A percentile compares a stretch with the other conserved stretches of the same genome.
Evolutionary conservation across 345 rosid genomes (phyloP).

Genomic region (Schrenkiella parvula): DNA sequence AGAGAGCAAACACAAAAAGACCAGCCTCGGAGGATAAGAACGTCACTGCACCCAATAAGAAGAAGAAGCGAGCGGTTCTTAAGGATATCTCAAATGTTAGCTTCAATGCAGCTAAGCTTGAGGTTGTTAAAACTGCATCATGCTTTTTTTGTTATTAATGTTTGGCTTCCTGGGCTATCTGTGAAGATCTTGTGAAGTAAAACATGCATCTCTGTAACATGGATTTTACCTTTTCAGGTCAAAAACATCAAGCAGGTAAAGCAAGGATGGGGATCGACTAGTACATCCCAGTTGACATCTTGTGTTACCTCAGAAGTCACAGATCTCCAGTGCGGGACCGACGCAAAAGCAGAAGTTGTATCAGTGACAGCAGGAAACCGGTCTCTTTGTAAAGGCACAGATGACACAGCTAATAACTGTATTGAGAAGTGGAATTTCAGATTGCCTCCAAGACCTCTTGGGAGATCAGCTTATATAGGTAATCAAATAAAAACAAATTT

Average conservation of each 20-base stretch:
- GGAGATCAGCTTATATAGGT: constrained; percentile 31
- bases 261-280: constrained; percentile 29
- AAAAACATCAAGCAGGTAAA: constrained; percentile 48
- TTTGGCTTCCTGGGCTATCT: not conserved
- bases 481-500: not conserved
- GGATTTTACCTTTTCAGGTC: constrained; percentile 37
- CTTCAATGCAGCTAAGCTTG: constrained; percentile 43
- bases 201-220: constrained; percentile 12
- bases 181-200: constrained; percentile 6
- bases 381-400: constrained; percentile 2
- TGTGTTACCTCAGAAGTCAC: constrained; percentile 29
- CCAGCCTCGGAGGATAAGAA: constrained; percentile 51
- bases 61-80: constrained; percentile 59
- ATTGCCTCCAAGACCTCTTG: constrained; percentile 33
- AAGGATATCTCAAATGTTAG: constrained; percentile 71
- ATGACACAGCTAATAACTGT: constrained; percentile 18
- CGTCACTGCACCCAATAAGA: constrained; percentile 33
- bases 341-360: constrained; percentile 10
- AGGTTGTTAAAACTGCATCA: constrained; percentile 36
- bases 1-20: constrained; percentile 48
- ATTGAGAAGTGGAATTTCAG: constrained; percentile 3
- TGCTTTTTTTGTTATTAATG: not conserved
- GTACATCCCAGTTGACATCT: constrained; percentile 41
- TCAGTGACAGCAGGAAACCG: constrained; percentile 4
- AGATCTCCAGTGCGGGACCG: constrained; percentile 21